A percentile compares a stretch with the other conserved stretches of the same genome.
phyloP scores from a whole-genome alignment of 1,139 yeast species.

The Arxiozyma bovina region DNA sequence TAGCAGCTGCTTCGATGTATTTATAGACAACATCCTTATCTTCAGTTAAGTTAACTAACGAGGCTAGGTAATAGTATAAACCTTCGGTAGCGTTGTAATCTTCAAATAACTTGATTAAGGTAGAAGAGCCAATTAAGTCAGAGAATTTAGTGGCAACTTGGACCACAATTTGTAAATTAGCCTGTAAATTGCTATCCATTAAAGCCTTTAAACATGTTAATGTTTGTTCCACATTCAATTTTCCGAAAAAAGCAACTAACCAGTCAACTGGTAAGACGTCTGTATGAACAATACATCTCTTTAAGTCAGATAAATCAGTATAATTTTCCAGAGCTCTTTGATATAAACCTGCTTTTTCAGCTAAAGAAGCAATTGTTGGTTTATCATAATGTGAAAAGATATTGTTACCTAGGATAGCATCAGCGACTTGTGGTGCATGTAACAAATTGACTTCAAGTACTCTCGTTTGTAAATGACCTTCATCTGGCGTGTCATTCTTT shows the following conservation, averaged over 20 bases:
- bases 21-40: constrained; percentile 94
- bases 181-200: constrained; percentile 71
- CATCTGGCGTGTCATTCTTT: constrained; percentile 88
- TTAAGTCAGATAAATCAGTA: constrained; percentile 89
- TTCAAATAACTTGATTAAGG: constrained; percentile 82
- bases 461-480: constrained; percentile 92
- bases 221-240: constrained; percentile 88
- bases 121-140: constrained; percentile 80
- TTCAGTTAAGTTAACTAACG: constrained; percentile 86
- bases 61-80: constrained; percentile 82
- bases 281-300: constrained; percentile 87
- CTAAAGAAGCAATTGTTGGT: constrained; percentile 80
- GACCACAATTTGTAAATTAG: constrained; percentile 84
- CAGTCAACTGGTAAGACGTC: constrained; percentile 83
- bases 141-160: constrained; percentile 97
- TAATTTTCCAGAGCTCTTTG: constrained; percentile 95
- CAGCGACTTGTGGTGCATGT: constrained; percentile 99
- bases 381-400: constrained; percentile 95
- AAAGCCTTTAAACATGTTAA: constrained; percentile 81
- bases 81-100: constrained; percentile 91
- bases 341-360: constrained; percentile 89
- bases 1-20: constrained; percentile 90
- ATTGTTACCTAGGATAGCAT: constrained; percentile 91
- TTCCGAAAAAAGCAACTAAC: constrained; percentile 89
- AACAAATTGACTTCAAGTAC: constrained; percentile 84